phyloP scores from a whole-genome alignment of 768 basidiomycete genomes.

The Mycena polygramma region DNA sequence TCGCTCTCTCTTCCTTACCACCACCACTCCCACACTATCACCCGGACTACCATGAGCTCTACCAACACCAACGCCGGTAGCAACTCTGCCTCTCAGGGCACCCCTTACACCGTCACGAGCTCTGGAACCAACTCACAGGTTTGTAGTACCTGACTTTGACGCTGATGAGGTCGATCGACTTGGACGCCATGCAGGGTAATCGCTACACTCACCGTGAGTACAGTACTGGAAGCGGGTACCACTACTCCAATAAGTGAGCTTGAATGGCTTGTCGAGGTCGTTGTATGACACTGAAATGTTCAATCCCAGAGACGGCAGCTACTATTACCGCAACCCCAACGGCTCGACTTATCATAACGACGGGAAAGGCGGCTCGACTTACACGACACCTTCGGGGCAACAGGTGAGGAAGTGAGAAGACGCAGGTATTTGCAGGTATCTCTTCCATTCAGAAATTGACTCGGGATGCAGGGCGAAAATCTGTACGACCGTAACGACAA shows the following conservation, averaged over 20 bases:
- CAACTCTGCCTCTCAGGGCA: constrained; percentile 16
- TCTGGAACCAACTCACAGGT: constrained; percentile 68
- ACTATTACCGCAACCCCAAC: constrained; percentile 74
- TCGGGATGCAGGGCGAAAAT: too few relatives aligned
- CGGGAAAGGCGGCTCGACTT: constrained; percentile 60
- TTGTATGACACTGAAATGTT: neutral
- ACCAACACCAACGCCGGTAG: constrained; percentile 15
- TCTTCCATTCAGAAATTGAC: too few relatives aligned
- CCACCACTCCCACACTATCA: constrained; percentile 4
- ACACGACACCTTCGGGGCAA: constrained; percentile 61
- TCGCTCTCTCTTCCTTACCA: constrained; percentile 6
- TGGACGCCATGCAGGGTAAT: constrained; percentile 60
- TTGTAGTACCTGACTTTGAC: constrained; percentile 18
- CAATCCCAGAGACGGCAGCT: constrained; percentile 61
- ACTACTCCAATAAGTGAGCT: constrained; percentile 71
- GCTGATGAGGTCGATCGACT: too few relatives aligned
- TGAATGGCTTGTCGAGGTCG: constrained; percentile 8
- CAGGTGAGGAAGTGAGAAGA: constrained; percentile 32
- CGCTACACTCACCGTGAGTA: constrained; percentile 70
- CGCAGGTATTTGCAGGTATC: neutral
- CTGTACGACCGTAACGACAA: too few relatives aligned
- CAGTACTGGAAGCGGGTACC: constrained; percentile 62
- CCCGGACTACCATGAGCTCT: constrained; percentile 11
- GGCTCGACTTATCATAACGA: constrained; percentile 72
- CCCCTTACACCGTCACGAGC: constrained; percentile 38